Base-by-base conservation (phyloP, 2,329 filamentous ascomycete species). In the Talaromyces pinophilus region DNA sequence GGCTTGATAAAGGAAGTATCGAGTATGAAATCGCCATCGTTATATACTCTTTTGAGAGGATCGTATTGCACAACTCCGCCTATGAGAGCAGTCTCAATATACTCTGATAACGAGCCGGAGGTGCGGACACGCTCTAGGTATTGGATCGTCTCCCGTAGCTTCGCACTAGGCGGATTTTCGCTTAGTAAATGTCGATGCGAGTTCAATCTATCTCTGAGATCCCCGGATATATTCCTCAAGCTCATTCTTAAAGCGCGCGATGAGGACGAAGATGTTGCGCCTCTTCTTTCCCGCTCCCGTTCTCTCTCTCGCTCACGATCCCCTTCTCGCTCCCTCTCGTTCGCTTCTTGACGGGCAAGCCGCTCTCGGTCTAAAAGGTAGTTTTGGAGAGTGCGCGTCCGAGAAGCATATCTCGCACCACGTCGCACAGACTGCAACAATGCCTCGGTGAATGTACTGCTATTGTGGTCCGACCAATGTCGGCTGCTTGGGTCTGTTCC, bases 91-190 rank as follows among this genome's bases (percentile, higher is more conserved):
- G 80, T 81, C 42, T 79, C 80, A 19, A 87, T 75, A 67, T 84
- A 84, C 68, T 88, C 85, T 67, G 87, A 82, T 62, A 84, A 81
- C 13, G 80, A 82, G 64, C 75, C 80, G 35, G 83, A 85, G 63
- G 81, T 80, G 17, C 86, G 85, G 68, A 90, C 78, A 62, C 82
- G 81, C 64, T 86, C 84, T 17, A 90, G 81, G 73, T 90, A 90
- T 70, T 82, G 84, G 71, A 90, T 85, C 1, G 85, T 84, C 69
- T 86, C 84, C 71, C 87, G 86, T 62, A 90, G 73, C 61, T 79
- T 74, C 22, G 74, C 71, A 40, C 74, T 75, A 6, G 74, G 73
- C 1, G 75, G 72, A n/a, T 75, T 75, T 40, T 77, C 75, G 35
- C 74, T 66, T 67, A 78, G 75, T 59, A 76, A 65, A 61, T 77